Conservation (phyloP, 345 rosid genomes). For the Rhodomyrtus tomentosa region DNA sequence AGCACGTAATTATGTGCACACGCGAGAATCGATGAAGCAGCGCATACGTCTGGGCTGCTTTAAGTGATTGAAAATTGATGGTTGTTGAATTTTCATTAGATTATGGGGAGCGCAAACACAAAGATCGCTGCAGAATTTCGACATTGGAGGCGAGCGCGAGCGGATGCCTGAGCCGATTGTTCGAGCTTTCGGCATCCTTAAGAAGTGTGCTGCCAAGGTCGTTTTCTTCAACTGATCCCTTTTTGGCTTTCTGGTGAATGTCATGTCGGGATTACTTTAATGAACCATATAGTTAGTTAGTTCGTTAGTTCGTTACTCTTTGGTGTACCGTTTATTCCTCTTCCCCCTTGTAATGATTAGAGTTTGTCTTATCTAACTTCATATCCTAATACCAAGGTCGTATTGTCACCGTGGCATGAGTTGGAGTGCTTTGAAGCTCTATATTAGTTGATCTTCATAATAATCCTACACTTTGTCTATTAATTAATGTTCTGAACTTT, state of each 20-base stretch:
- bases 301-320: no score
- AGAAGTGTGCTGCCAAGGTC: conserved; percentile 97
- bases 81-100: conserved; percentile 8
- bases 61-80: neutral
- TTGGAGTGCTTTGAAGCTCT: neutral
- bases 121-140: conserved; percentile 87
- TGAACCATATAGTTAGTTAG: neutral
- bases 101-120: conserved; percentile 99
- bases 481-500: neutral
- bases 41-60: neutral
- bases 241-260: neutral
- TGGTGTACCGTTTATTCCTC: neutral
- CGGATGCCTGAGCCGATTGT: conserved; percentile 91
- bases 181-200: conserved; percentile 88
- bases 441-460: neutral
- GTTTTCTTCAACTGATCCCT: neutral
- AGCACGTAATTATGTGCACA: neutral
- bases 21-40: neutral
- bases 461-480: neutral
- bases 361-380: neutral
- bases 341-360: neutral
- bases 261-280: neutral
- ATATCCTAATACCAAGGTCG: neutral
- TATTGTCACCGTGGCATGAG: neutral
- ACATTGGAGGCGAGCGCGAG: conserved; percentile 89